Conservation (phyloP, 345 rosid species). For the Clausena lansium region DNA sequence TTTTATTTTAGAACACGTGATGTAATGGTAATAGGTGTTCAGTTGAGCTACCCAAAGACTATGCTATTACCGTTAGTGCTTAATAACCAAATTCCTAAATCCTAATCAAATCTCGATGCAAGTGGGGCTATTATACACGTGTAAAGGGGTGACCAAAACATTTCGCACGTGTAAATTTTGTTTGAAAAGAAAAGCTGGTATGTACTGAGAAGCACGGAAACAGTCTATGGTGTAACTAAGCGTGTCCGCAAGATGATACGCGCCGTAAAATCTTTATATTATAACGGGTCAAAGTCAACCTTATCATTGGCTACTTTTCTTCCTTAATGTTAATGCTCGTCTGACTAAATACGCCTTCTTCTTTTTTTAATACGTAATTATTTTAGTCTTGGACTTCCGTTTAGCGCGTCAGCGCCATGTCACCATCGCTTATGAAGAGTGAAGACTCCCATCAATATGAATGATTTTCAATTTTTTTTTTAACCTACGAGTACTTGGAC, state of each 20-base stretch:
- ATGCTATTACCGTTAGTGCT: too few species aligned
- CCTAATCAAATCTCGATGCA: not conserved
- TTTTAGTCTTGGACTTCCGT: not conserved
- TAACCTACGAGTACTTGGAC: too few species aligned
- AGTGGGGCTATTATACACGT: not conserved
- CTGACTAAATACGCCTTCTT: not conserved
- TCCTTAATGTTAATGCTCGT: not conserved
- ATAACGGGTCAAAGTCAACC: not conserved
- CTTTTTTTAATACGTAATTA: not conserved
- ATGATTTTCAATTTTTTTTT: not conserved
- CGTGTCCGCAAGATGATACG: not conserved
- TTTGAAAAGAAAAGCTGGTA: not conserved
- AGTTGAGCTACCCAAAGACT: constrained; percentile 16
- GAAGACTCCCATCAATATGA: not conserved
- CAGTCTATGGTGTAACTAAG: not conserved
- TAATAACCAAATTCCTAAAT: too few species aligned
- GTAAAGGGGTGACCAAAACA: not conserved
- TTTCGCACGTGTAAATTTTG: not conserved
- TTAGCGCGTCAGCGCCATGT: not conserved
- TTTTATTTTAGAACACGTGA: not conserved
- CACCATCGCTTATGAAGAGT: not conserved
- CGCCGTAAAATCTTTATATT: not conserved
- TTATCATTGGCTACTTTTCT: not conserved
- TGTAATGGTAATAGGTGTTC: not conserved
- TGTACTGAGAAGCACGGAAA: not conserved